Conservation (phyloP, 1,284 basidiomycete species). For the Microbotryomycetes sp. region DNA sequence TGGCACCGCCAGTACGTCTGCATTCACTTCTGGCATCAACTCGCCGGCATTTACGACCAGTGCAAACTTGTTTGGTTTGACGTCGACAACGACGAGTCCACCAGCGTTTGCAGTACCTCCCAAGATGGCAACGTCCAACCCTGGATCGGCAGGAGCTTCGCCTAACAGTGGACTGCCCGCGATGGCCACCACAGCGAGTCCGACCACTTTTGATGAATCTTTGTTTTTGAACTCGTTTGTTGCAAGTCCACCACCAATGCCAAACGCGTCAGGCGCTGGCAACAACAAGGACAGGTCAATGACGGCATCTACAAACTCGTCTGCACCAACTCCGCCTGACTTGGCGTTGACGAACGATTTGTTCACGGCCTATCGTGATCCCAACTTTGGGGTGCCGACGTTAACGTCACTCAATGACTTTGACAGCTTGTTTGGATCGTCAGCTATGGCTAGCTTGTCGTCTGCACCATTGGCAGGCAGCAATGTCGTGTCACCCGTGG, state of each 20-base stretch:
- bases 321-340: neutral
- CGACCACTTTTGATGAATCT: neutral
- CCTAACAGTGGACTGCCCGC: neutral
- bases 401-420: slow-evolving; percentile 21
- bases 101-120: neutral
- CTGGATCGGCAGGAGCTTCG: too few species aligned
- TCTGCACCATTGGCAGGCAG: neutral
- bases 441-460: neutral
- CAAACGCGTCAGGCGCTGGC: neutral
- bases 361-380: slow-evolving; percentile 29
- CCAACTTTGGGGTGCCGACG: slow-evolving; percentile 6
- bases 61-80: neutral
- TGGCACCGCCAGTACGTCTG: neutral
- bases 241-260: neutral
- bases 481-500: neutral
- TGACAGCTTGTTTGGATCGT: slow-evolving; percentile 19
- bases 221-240: neutral
- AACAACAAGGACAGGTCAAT: neutral
- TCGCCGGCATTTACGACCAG: neutral
- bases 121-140: neutral
- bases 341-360: slow-evolving; percentile 6
- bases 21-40: neutral
- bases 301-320: neutral
- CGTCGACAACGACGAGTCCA: neutral
- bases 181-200: neutral